Conservation (phyloP, 2,329 filamentous ascomycete genomes). For the Fusarium torreyae region DNA sequence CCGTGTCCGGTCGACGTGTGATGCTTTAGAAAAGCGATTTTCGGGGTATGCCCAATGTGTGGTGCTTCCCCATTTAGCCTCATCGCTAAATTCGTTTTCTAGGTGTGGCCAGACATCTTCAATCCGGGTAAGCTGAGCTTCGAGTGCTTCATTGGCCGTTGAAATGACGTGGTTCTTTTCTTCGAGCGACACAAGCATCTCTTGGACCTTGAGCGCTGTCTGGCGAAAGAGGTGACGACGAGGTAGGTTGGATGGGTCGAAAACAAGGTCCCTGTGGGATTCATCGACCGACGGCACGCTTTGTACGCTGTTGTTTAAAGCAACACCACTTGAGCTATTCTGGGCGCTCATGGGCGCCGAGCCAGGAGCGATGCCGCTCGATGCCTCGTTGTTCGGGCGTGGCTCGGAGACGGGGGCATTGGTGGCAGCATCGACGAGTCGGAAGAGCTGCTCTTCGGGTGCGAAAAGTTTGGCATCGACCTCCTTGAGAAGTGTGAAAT, state of each 20-base stretch:
- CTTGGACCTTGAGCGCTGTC: slow-evolving; percentile 82
- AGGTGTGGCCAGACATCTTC: slow-evolving; percentile 91
- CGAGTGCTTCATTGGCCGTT: slow-evolving; percentile 90
- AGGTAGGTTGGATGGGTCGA: slow-evolving; percentile 71
- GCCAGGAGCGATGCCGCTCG: slow-evolving; percentile 58
- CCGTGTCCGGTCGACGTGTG: slow-evolving; percentile 79
- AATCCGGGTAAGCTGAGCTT: slow-evolving; percentile 86
- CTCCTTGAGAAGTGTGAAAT: slow-evolving; percentile 96
- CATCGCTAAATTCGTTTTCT: slow-evolving; percentile 91
- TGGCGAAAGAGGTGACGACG: slow-evolving; percentile 83
- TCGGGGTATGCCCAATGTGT: slow-evolving; percentile 97
- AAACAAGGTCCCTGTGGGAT: slow-evolving; percentile 61
- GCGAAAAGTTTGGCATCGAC: slow-evolving; percentile 97
- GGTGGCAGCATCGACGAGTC: slow-evolving; percentile 78
- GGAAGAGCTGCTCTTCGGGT: slow-evolving; percentile 85
- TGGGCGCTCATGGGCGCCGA: slow-evolving; percentile 66
- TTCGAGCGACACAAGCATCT: slow-evolving; percentile 91
- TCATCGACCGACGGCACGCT: slow-evolving; percentile 61
- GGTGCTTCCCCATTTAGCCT: slow-evolving; percentile 91
- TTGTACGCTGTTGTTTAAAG: slow-evolving; percentile 55
- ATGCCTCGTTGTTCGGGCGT: slow-evolving; percentile 61
- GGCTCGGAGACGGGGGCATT: slow-evolving; percentile 65
- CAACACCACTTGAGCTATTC: slow-evolving; percentile 62
- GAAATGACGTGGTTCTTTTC: slow-evolving; percentile 98
- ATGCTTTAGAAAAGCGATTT: slow-evolving; percentile 77